Percentiles rank a stretch among this genome's conserved stretches.
Evolutionary conservation across 1,284 basidiomycete species (phyloP).

Genomic region (Leccinum huronense): DNA sequence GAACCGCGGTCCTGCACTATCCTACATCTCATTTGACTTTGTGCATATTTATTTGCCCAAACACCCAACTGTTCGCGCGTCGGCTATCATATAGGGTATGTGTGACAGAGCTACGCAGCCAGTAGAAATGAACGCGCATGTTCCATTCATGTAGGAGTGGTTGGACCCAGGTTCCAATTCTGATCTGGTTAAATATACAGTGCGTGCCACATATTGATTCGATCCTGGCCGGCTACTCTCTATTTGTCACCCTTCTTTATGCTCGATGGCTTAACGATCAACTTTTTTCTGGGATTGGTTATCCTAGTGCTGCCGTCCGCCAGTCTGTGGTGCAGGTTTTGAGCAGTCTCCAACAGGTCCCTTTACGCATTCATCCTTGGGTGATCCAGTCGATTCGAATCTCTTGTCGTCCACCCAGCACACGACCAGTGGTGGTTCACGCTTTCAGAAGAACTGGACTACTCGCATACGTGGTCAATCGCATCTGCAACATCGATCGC

Average conservation of each 20-base stretch:
- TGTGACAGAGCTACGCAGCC: background rate
- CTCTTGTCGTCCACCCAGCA: constrained; percentile 33
- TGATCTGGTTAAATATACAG: constrained; percentile 37
- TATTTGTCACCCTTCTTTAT: constrained; percentile 36
- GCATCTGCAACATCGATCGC: constrained; percentile 39
- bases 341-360: constrained; percentile 32
- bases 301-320: constrained; percentile 19
- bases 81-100: constrained; percentile 39
- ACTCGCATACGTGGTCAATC: constrained; percentile 40
- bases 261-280: constrained; percentile 28
- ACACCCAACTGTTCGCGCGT: constrained; percentile 39
- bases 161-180: constrained; percentile 43
- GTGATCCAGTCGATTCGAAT: constrained; percentile 28
- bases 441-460: constrained; percentile 28
- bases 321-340: constrained; percentile 25
- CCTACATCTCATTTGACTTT: background rate
- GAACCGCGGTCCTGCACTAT: background rate
- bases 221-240: constrained; percentile 32
- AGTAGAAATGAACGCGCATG: background rate
- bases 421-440: constrained; percentile 36
- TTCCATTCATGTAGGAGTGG: constrained; percentile 30
- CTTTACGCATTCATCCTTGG: constrained; percentile 31
- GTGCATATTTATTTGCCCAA: constrained; percentile 37
- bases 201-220: constrained; percentile 4
- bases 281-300: constrained; percentile 25